Base-by-base conservation (phyloP, 1,284 basidiomycete species). In the Agaricales sp. region DNA sequence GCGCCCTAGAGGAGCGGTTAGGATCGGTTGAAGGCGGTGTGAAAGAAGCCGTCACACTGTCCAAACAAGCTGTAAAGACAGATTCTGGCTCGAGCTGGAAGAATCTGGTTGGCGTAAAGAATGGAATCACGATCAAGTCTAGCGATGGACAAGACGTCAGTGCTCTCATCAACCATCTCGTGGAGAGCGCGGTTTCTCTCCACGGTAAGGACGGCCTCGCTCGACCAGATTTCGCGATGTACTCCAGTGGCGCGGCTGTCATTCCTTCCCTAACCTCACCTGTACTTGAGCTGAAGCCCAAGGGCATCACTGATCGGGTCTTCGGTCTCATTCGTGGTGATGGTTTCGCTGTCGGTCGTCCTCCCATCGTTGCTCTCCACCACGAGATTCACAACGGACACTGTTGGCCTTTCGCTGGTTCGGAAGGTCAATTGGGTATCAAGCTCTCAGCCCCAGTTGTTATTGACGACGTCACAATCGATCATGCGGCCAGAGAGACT, bases 321-420 rank as follows among this genome's bases (percentile, higher is more conserved):
- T 50, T 78, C 16, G 70, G 80, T 6, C 65, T 76, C 52, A 55
- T 86, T 55, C 80, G 79, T 12, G 80, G 81, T 12, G 67, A 69
- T 35, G 80, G 81, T 2, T 72, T 72, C 50, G 77, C 81, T 3
- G 70, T 82, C 45, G 93, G 90, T 14, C 78, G 82, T 8, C 78
- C 88, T 1, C 92, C 95, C 0, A 80, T 91, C 43, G 87, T 80
- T 0, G 92, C 90, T 1, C 69, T 98, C 16, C 85, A 93, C 60
- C 87, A 89, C 51, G 88, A 92, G 54, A 73, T 73, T 20, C 75
- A 84, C 49, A 80, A 81, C 20, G 94, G 95, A 1, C 78, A 85
- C 54, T 99, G 94, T 66, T 99, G 94, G 94, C 88, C 95, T 1
- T 92, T 98, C 66, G 68, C 67, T 2, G 93, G 93, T 0, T 59